Conservation (phyloP, 768 basidiomycete species). For the Suillus discolor region DNA sequence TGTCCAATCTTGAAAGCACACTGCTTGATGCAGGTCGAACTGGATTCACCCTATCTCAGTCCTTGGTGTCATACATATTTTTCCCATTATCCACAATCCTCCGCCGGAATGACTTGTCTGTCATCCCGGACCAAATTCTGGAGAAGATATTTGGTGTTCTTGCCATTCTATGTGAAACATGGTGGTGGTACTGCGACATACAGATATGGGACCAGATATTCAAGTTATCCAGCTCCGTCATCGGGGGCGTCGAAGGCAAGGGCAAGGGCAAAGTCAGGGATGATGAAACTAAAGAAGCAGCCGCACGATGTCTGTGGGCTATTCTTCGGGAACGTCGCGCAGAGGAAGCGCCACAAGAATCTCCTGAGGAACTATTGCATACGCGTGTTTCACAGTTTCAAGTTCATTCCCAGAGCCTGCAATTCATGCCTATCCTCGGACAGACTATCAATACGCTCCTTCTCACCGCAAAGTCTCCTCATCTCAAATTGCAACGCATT, state of each 20-base stretch:
- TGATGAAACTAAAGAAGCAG: constrained; percentile 83
- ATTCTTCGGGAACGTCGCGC: constrained; percentile 57
- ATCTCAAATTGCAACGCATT: constrained; percentile 60
- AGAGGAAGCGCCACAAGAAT: constrained; percentile 42
- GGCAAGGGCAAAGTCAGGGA: constrained; percentile 69
- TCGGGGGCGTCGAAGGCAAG: constrained; percentile 67
- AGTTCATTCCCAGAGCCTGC: constrained; percentile 41
- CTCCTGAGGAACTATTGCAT: constrained; percentile 15
- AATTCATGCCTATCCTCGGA: constrained; percentile 78
- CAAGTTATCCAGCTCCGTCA: constrained; percentile 66
- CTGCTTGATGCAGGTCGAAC: constrained; percentile 47
- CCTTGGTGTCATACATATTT: constrained; percentile 81
- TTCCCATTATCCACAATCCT: constrained; percentile 87
- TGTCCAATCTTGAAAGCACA: constrained; percentile 53
- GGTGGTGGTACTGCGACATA: constrained; percentile 84
- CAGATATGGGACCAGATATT: constrained; percentile 85
- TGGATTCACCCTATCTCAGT: constrained; percentile 45
- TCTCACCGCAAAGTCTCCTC: constrained; percentile 52
- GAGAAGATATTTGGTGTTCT: constrained; percentile 71
- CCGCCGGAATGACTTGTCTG: constrained; percentile 66
- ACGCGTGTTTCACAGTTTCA: constrained; percentile 43
- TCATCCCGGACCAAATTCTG: constrained; percentile 78
- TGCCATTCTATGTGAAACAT: constrained; percentile 60
- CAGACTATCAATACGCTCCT: constrained; percentile 82
- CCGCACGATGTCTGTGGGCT: constrained; percentile 62